Conservation (phyloP, 768 basidiomycete genomes). For the Tulasnella calospora region DNA sequence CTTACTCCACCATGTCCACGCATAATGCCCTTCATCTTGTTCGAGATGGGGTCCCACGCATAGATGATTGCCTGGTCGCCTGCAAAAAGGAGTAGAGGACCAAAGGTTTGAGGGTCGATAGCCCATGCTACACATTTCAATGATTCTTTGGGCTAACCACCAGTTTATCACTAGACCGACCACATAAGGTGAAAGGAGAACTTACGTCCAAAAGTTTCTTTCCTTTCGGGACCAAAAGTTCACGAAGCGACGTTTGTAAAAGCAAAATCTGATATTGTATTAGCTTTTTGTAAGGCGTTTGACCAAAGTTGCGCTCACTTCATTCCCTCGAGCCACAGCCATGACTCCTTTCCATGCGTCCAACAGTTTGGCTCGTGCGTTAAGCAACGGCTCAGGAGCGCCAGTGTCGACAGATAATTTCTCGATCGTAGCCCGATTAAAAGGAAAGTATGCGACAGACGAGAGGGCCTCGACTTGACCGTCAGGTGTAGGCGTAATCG, state of each 20-base stretch:
- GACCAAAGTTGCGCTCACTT: neutral
- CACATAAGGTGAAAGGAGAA: neutral
- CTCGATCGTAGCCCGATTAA: neutral
- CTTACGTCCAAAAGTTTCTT: neutral
- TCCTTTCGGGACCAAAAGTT: neutral
- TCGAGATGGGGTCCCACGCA: neutral
- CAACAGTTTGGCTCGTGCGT: neutral
- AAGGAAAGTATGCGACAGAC: constrained; percentile 3
- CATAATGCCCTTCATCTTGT: neutral
- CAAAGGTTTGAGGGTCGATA: constrained; percentile 10
- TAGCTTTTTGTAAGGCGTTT: neutral
- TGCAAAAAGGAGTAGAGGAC: constrained; percentile 3
- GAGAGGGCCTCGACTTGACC: neutral
- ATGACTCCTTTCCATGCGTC: neutral
- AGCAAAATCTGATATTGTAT: neutral
- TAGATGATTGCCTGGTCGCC: constrained; percentile 11
- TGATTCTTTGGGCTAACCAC: neutral
- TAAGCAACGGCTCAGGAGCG: neutral
- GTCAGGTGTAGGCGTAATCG: neutral
- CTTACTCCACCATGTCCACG: constrained; percentile 14
- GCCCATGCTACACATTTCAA: constrained; percentile 4
- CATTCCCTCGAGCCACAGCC: neutral
- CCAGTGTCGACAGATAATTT: neutral
- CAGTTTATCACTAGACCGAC: neutral
- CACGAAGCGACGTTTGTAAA: neutral